Evolutionary conservation across 805 yeast genomes (phyloP), one percentile per base, ranked within the genome.

Genomic region (Wickerhamia fluorescens): DNA sequence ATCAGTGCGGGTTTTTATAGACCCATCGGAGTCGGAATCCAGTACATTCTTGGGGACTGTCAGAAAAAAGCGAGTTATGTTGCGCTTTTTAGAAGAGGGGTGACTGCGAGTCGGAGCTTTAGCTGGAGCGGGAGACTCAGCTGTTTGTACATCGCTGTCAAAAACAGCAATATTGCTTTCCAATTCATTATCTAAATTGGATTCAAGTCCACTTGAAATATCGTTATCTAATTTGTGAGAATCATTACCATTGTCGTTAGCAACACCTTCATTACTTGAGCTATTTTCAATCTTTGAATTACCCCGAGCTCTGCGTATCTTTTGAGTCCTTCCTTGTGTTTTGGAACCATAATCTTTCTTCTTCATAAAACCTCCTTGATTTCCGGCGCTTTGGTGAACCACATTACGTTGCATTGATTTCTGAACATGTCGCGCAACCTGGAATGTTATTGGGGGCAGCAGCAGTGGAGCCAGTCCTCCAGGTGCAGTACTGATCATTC

Each of bases 371-470:
- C 20, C 20, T 18, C 7, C 9, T 18, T 18, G 20, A 8, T 18
- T 10, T 7, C 20, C 10, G 7, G 20, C 29, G 29, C 29, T 20
- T 8, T 18, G 23, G 7, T 27, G 17, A 14, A 27, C 15, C 10
- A 5, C 16, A 7, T 19, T 19, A 11, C 11, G 23, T 4, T 36
- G 34, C 16, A 42, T 20, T 6, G 45, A 25, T 21, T 43, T 46
- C 18, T 40, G 41, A 5, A 42, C 34, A 26, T 45, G 49, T 11
- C 53, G 28, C 5, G 53, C 51, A 6, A 46, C 38, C 27, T 47
- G 42, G 31, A 53, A 47, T 4, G 49, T 34, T 3, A 58, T 54
- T 2, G 64, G 64, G 1, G 64, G 64, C 4, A 61, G 20, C 9
- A 18, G 20, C 20, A 9, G 23, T 23, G 10, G 17, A 16, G 16